phyloP scores from a whole-genome alignment of 2,329 filamentous ascomycete genomes.

The Trichoderma lentiforme region DNA sequence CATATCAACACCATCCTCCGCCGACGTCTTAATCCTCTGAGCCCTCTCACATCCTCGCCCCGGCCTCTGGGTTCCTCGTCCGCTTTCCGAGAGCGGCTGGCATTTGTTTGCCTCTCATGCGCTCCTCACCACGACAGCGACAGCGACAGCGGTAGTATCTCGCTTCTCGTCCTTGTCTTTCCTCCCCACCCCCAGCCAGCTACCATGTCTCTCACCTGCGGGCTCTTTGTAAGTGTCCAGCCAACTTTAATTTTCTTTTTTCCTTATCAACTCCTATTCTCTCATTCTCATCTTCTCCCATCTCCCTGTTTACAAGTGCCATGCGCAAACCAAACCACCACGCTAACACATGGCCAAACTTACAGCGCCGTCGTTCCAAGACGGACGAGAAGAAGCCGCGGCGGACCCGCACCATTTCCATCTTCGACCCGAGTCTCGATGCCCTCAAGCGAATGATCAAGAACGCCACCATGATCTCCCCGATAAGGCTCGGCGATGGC shows the following conservation, averaged over 20 bases:
- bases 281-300: not conserved
- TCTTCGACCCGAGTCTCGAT: slow-evolving; percentile 33
- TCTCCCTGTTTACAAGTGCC: not conserved
- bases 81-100: slow-evolving; percentile 13
- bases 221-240: slow-evolving; percentile 25
- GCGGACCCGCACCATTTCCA: slow-evolving; percentile 38
- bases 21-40: not conserved
- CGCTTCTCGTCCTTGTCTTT: not conserved
- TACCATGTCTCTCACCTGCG: slow-evolving; percentile 25
- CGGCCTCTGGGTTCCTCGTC: not conserved
- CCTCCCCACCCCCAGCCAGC: not conserved
- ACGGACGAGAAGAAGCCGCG: slow-evolving; percentile 27
- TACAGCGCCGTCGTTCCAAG: slow-evolving; percentile 23
- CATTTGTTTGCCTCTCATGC: slow-evolving; percentile 13
- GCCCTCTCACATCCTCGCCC: not conserved
- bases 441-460: slow-evolving; percentile 35
- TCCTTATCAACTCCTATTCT: not conserved
- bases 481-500: not conserved
- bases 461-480: slow-evolving; percentile 32
- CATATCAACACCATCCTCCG: not conserved
- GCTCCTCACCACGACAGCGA: not conserved
- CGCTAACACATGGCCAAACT: slow-evolving; percentile 8
- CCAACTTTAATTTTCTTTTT: not conserved
- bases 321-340: not conserved
- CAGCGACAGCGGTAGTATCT: not conserved